Percentiles rank a stretch among this genome's conserved stretches.
phyloP scores from a whole-genome alignment of 352 stramenopile species.

The Globisporangium yorkense region DNA sequence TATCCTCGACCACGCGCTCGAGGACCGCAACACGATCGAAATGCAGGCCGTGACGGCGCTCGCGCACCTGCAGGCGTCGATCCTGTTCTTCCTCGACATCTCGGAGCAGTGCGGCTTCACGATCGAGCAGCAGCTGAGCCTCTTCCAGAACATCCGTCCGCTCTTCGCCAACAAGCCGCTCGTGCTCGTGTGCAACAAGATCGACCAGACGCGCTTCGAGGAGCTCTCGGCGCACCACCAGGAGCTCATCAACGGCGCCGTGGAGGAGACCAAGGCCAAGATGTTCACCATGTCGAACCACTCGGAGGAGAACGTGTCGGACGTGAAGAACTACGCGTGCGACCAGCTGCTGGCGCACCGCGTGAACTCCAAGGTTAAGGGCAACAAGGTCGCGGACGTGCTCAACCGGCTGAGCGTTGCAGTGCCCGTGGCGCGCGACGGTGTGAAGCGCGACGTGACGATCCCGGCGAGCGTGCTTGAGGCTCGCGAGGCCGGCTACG shows the following conservation, averaged over 20 bases:
- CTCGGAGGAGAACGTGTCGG: constrained; percentile 95
- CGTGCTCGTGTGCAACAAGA: constrained; percentile 99
- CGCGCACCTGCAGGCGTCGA: constrained; percentile 97
- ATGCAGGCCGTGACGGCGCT: constrained; percentile 99
- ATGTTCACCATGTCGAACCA: constrained; percentile 98
- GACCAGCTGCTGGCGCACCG: constrained; percentile 93
- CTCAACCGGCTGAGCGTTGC: constrained; percentile 96
- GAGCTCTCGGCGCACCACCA: constrained; percentile 74
- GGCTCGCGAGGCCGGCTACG: constrained; percentile 56
- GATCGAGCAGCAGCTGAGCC: constrained; percentile 96
- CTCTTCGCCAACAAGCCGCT: constrained; percentile 99
- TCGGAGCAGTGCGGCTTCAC: constrained; percentile 99
- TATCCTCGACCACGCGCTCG: constrained; percentile 99
- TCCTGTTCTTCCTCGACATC: constrained; percentile 99
- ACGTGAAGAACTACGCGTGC: constrained; percentile 94
- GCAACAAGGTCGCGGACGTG: constrained; percentile 95
- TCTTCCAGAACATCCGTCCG: constrained; percentile 98
- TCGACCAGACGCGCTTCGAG: constrained; percentile 95
- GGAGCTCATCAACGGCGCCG: constrained; percentile 72
- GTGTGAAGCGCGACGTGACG: constrained; percentile 82
- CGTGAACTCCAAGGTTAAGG: constrained; percentile 92
- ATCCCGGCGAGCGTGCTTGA: constrained; percentile 93
- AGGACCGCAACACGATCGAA: constrained; percentile 99
- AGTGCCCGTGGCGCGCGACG: constrained; percentile 91
- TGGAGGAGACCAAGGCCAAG: constrained; percentile 77